These are phyloP conservation scores for Hirsutella rhossiliensis DNA, from an alignment of 2,329 filamentous ascomycete genomes.

Conservation along the genomic window DNA sequence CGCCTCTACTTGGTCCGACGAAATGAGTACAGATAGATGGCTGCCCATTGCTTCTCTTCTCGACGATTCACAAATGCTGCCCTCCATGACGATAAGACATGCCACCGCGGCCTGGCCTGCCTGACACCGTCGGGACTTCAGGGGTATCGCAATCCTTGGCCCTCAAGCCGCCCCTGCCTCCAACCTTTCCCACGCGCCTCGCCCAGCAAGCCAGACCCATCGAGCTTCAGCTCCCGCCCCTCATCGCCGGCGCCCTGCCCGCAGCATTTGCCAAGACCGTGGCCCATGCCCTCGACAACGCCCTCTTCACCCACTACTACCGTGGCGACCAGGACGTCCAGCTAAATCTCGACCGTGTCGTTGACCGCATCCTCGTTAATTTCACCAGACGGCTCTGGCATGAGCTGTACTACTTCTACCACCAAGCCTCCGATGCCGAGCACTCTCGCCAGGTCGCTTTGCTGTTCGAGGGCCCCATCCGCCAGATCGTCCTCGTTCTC, in stretches of 20 bases:
- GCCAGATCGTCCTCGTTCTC: conserved; percentile 23
- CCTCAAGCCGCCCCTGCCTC: conserved; percentile 21
- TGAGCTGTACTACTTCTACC: conserved; percentile 22
- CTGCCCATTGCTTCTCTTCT: too few relatives aligned
- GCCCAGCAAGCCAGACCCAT: conserved; percentile 16
- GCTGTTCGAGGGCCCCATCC: conserved; percentile 24
- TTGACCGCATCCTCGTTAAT: conserved; percentile 21
- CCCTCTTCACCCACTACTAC: conserved; percentile 25
- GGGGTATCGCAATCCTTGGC: background rate
- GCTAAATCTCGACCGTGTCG: conserved; percentile 21
- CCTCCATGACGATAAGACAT: background rate
- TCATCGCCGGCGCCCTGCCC: conserved; percentile 21
- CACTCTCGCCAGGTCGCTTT: conserved; percentile 18
- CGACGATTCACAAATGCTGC: too few relatives aligned
- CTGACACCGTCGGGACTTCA: background rate
- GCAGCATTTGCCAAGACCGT: conserved; percentile 22
- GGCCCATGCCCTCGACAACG: conserved; percentile 21
- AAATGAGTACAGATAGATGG: too few relatives aligned
- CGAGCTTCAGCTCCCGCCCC: conserved; percentile 21
- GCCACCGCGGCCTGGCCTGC: background rate
- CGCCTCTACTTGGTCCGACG: too few relatives aligned
- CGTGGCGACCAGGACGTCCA: conserved; percentile 17
- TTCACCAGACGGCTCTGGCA: conserved; percentile 23
- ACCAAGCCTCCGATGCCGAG: conserved; percentile 12
- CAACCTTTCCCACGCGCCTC: conserved; percentile 13